These are phyloP conservation scores for Juncus inflexus DNA, from an alignment of 176 grass and related monocot genomes.

Conservation along the genomic window DNA sequence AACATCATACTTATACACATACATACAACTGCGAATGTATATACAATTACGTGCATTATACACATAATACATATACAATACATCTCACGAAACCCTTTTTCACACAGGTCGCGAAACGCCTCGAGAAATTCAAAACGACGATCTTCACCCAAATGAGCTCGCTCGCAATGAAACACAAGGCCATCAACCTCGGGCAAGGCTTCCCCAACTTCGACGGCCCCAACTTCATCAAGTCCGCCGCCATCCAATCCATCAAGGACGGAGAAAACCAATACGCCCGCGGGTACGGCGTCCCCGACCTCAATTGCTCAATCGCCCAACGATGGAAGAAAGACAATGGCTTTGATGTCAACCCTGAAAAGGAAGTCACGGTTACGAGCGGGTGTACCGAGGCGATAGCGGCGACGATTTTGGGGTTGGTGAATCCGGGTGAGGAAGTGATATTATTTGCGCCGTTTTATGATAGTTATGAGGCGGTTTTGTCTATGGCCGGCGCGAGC, in stretches of 20 bases:
- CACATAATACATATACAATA: too few relatives aligned
- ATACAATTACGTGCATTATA: too few relatives aligned
- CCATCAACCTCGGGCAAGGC: conserved; percentile 95
- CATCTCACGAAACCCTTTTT: neutral
- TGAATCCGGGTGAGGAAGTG: conserved; percentile 94
- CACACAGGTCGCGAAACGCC: conserved; percentile 66
- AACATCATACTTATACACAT: too few relatives aligned
- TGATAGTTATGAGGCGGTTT: conserved; percentile 77
- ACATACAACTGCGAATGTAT: too few relatives aligned
- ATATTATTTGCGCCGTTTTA: conserved; percentile 97
- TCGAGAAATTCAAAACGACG: conserved; percentile 97
- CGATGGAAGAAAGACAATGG: conserved; percentile 81
- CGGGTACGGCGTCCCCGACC: conserved; percentile 71
- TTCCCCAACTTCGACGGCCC: conserved; percentile 98
- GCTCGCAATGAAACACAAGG: conserved; percentile 87
- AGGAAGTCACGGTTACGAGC: conserved; percentile 92
- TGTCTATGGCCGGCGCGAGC: conserved; percentile 88
- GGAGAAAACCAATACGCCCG: conserved; percentile 97
- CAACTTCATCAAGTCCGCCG: conserved; percentile 84
- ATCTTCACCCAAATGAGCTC: conserved; percentile 99
- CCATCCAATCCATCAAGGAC: conserved; percentile 77
- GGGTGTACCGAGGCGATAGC: conserved; percentile 99
- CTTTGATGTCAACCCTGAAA: conserved; percentile 64
- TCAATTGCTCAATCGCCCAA: conserved; percentile 61
- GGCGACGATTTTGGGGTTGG: conserved; percentile 78